Conservation (phyloP, 169 alveolate species). For the Theileria parva region DNA sequence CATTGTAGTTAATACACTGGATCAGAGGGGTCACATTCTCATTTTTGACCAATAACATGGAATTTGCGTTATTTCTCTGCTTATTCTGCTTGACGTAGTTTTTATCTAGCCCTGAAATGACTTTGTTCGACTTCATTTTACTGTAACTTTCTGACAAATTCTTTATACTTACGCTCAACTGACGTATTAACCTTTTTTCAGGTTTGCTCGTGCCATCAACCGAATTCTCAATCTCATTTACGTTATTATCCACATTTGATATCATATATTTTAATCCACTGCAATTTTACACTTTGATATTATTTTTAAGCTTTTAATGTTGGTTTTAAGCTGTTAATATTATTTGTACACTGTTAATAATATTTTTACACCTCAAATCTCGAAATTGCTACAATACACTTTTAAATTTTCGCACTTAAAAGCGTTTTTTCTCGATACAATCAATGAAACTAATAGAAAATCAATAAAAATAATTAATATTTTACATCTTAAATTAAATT, state of each 20-base stretch:
- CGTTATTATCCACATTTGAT: background rate
- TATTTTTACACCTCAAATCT: background rate
- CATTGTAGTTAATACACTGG: slow-evolving; percentile 46
- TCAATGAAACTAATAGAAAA: background rate
- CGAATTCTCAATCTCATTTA: background rate
- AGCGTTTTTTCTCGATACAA: background rate
- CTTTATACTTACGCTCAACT: slow-evolving; percentile 6
- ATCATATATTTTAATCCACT: background rate
- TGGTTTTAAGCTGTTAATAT: no score
- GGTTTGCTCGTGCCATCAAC: background rate
- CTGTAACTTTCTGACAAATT: background rate
- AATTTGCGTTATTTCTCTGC: background rate
- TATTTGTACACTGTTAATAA: no score
- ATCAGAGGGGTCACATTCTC: slow-evolving; percentile 46
- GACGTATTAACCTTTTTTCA: background rate
- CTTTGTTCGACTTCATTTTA: background rate
- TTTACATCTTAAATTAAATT: background rate
- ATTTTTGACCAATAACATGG: slow-evolving; percentile 4
- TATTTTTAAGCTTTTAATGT: no score
- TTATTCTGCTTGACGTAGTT: background rate
- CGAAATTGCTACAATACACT: background rate
- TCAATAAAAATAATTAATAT: no score
- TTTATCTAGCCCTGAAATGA: background rate
- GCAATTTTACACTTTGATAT: background rate
- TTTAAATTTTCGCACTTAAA: background rate